phyloP scores from a whole-genome alignment of 176 grass and related monocot genomes.

The Lolium rigidum region DNA sequence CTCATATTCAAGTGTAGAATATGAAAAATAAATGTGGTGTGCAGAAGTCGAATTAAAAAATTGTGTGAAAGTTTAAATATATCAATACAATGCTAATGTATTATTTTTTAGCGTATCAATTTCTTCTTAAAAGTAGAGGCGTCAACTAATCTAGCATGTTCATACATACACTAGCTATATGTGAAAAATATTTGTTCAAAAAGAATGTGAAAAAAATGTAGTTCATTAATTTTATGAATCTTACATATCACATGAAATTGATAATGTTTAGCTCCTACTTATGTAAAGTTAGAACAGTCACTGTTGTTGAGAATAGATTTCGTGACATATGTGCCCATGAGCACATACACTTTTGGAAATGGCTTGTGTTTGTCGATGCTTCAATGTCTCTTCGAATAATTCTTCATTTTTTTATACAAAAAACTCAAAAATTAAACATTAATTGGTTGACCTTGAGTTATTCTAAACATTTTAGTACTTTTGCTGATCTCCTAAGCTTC shows the following conservation, averaged over 20 bases:
- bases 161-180: background rate
- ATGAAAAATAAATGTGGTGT: background rate
- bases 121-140: background rate
- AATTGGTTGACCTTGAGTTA: background rate
- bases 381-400: background rate
- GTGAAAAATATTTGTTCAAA: no score
- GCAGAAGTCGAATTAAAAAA: background rate
- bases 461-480: no score
- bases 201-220: background rate
- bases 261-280: background rate
- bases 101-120: background rate
- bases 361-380: background rate
- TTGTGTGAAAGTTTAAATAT: background rate
- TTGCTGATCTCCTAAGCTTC: no score
- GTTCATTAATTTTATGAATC: background rate
- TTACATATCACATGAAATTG: background rate
- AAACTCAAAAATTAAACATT: conserved; percentile 5
- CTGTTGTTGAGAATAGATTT: conserved; percentile 38
- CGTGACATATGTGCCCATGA: conserved; percentile 27
- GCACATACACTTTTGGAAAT: conserved; percentile 16
- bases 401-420: background rate
- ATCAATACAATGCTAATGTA: background rate
- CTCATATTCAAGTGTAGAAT: background rate
- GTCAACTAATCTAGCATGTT: background rate
- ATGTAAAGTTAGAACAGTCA: background rate